phyloP scores from a whole-genome alignment of 768 basidiomycete genomes.

The Agrocybe chaxingu region DNA sequence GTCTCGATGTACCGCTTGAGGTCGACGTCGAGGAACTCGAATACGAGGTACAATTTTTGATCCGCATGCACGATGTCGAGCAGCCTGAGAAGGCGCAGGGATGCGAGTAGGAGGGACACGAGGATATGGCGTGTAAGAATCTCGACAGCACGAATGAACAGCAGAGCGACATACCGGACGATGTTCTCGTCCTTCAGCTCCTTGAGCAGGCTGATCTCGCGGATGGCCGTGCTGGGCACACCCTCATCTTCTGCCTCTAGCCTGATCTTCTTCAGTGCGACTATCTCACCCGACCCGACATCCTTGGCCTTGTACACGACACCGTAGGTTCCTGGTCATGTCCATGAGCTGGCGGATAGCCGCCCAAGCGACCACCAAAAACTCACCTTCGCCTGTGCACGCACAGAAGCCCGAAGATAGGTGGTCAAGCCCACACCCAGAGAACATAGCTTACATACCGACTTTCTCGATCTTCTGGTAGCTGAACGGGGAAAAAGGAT shows the following conservation, averaged over 20 bases:
- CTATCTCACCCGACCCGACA: slow-evolving; percentile 71
- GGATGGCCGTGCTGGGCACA: slow-evolving; percentile 95
- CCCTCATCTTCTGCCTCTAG: slow-evolving; percentile 99
- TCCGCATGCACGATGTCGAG: slow-evolving; percentile 97
- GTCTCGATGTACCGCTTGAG: slow-evolving; percentile 96
- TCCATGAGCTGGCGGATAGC: slow-evolving; percentile 1
- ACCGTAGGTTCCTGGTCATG: slow-evolving; percentile 83
- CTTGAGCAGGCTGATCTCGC: slow-evolving; percentile 96
- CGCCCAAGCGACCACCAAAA: background rate
- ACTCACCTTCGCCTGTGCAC: slow-evolving; percentile 48
- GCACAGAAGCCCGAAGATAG: slow-evolving; percentile 13
- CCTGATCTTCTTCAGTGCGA: slow-evolving; percentile 98
- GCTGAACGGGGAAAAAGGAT: slow-evolving; percentile 35
- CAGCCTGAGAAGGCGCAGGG: slow-evolving; percentile 48
- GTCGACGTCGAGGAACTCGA: slow-evolving; percentile 96
- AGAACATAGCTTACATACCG: slow-evolving; percentile 58
- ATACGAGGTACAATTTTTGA: slow-evolving; percentile 95
- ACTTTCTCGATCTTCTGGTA: slow-evolving; percentile 99
- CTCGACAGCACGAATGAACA: background rate
- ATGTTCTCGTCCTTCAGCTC: slow-evolving; percentile 96
- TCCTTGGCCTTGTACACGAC: slow-evolving; percentile 98
- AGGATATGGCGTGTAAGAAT: slow-evolving; percentile 3
- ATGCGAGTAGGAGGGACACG: slow-evolving; percentile 3
- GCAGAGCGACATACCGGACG: slow-evolving; percentile 61
- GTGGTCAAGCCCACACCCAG: slow-evolving; percentile 11